Conservation (phyloP, 495 filamentous ascomycete genomes). For the Xylaria longipes region DNA sequence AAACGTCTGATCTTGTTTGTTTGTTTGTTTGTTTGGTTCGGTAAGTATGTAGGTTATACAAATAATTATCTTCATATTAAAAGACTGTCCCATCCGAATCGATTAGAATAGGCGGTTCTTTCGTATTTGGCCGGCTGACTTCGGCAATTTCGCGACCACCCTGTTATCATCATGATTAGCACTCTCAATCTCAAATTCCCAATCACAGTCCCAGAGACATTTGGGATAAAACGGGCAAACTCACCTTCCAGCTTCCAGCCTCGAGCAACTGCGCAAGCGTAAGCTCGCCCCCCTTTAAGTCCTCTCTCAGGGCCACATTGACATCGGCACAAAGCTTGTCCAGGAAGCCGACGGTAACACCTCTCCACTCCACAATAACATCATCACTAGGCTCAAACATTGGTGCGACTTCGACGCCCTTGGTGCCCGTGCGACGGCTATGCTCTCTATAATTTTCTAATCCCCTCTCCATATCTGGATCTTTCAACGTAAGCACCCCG, state of each 20-base stretch:
- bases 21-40: neutral
- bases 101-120: constrained; percentile 95
- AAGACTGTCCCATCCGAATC: constrained; percentile 96
- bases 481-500: constrained; percentile 79
- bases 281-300: constrained; percentile 62
- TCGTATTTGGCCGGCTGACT: constrained; percentile 93
- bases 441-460: constrained; percentile 75
- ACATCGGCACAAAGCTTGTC: constrained; percentile 76
- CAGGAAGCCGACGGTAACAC: constrained; percentile 82
- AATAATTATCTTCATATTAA: constrained; percentile 46
- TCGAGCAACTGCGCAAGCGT: constrained; percentile 81
- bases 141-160: constrained; percentile 96
- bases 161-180: constrained; percentile 56
- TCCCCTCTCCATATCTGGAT: constrained; percentile 67
- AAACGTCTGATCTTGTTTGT: neutral
- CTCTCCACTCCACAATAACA: constrained; percentile 88
- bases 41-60: neutral
- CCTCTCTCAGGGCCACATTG: constrained; percentile 62
- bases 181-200: constrained; percentile 8
- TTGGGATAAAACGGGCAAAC: constrained; percentile 16
- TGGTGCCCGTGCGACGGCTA: constrained; percentile 74
- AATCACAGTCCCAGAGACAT: neutral
- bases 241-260: constrained; percentile 94
- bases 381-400: constrained; percentile 81
- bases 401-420: constrained; percentile 72